Evolutionary conservation across 306 rosid genomes (phyloP).

Genomic region (Trichosanthes cucumerina): DNA sequence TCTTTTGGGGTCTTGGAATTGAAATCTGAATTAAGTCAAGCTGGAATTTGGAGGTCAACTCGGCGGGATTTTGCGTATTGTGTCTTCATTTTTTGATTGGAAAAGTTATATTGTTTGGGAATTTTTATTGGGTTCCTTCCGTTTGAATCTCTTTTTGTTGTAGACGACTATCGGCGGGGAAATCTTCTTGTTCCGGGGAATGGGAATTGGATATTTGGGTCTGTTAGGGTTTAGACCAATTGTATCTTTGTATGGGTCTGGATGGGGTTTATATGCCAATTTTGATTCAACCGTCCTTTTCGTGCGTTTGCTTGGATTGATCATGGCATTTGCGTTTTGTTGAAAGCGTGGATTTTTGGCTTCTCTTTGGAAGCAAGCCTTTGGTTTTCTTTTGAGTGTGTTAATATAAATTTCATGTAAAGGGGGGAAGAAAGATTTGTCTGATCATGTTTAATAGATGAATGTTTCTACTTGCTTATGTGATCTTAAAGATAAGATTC

Average conservation of each 20-base stretch:
- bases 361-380: background rate
- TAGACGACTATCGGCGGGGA: background rate
- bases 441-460: background rate
- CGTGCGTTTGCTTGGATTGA: background rate
- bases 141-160: background rate
- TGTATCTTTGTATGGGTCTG: background rate
- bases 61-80: background rate
- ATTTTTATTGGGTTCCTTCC: background rate
- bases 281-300: background rate
- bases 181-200: background rate
- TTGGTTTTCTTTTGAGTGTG: background rate
- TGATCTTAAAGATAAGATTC: background rate
- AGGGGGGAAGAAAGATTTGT: background rate
- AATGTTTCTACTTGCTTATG: background rate
- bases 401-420: background rate
- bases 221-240: slow-evolving; percentile 3
- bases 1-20: background rate
- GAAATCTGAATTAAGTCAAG: background rate
- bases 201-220: background rate
- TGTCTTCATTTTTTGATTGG: background rate
- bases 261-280: background rate
- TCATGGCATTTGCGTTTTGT: background rate
- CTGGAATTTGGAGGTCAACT: background rate
- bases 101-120: background rate
- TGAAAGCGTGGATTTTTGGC: background rate